These are phyloP conservation scores for Alopecurus myosuroides DNA, from an alignment of 176 grass and related monocot genomes.

Conservation along the genomic window DNA sequence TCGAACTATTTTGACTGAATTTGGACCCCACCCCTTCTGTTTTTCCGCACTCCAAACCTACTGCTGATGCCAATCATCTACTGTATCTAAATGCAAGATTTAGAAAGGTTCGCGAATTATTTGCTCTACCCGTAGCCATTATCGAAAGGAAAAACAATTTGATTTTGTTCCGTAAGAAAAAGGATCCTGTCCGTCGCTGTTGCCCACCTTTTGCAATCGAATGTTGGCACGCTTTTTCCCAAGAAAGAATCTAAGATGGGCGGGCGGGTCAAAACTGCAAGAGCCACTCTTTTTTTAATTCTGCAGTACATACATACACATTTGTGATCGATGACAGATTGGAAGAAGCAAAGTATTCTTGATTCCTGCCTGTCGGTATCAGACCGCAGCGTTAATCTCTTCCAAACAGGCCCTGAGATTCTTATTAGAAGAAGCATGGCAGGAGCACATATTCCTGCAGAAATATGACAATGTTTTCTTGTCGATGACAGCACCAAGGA, in stretches of 20 bases:
- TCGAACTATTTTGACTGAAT: conserved; percentile 2
- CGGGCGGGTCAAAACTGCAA: not conserved
- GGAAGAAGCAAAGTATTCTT: not conserved
- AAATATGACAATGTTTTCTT: not conserved
- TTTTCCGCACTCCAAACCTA: not conserved
- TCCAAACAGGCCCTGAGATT: not conserved
- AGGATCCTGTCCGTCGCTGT: conserved; percentile 10
- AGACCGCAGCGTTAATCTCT: not conserved
- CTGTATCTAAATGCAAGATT: conserved; percentile 17
- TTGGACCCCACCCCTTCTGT: not conserved
- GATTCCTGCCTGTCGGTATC: not conserved
- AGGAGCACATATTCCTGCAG: not conserved
- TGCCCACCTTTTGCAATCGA: not conserved
- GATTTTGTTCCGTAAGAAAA: conserved; percentile 20
- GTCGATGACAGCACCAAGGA: conserved; percentile 69
- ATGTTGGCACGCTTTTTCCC: not conserved
- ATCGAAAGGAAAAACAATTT: not conserved
- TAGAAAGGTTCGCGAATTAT: not conserved
- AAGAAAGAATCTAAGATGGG: conserved; percentile 10
- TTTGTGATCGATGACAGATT: not conserved
- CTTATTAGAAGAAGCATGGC: not conserved
- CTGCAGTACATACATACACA: not conserved
- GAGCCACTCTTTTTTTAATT: not conserved
- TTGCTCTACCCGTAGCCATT: not conserved
- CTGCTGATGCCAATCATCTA: not conserved